Evolutionary conservation across 768 basidiomycete genomes (phyloP).

Genomic region (Leccinum boreale): DNA sequence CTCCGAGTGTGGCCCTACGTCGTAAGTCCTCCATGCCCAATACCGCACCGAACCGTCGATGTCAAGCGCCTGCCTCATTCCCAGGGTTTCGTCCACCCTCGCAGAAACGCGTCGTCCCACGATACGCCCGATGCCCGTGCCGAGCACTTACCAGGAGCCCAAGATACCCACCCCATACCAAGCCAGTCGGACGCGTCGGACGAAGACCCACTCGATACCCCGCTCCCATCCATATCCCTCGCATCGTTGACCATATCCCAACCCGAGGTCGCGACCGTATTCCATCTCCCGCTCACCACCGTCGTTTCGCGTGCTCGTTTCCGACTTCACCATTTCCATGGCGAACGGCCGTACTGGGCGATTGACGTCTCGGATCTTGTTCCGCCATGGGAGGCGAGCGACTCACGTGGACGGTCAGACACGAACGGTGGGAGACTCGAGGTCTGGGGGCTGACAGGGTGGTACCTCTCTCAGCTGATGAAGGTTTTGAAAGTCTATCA

Average conservation of each 20-base stretch:
- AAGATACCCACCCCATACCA: not conserved
- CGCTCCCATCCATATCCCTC: slow-evolving; percentile 61
- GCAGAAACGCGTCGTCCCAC: not conserved
- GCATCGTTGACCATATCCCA: slow-evolving; percentile 49
- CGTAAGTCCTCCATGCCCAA: slow-evolving; percentile 40
- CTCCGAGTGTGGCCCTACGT: slow-evolving; percentile 75
- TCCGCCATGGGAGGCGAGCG: slow-evolving; percentile 29
- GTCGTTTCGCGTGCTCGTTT: slow-evolving; percentile 48
- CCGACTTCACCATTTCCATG: slow-evolving; percentile 54
- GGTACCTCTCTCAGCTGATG: slow-evolving; percentile 71
- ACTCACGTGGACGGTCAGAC: slow-evolving; percentile 38
- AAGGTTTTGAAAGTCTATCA: slow-evolving; percentile 47
- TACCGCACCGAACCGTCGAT: not conserved
- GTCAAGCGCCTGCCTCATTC: not conserved
- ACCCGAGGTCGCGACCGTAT: slow-evolving; percentile 63
- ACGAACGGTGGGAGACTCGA: slow-evolving; percentile 52
- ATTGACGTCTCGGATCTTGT: slow-evolving; percentile 63
- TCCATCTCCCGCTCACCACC: slow-evolving; percentile 65
- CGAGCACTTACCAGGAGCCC: not conserved
- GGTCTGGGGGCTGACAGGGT: slow-evolving; percentile 79
- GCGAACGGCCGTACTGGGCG: slow-evolving; percentile 53
- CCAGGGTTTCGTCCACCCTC: slow-evolving; percentile 38
- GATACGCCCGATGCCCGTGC: not conserved
- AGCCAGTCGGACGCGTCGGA: not conserved
- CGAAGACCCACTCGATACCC: slow-evolving; percentile 31